These are phyloP conservation scores for Phytophthora pistaciae DNA, from an alignment of 352 stramenopile genomes.

Conservation along the genomic window DNA sequence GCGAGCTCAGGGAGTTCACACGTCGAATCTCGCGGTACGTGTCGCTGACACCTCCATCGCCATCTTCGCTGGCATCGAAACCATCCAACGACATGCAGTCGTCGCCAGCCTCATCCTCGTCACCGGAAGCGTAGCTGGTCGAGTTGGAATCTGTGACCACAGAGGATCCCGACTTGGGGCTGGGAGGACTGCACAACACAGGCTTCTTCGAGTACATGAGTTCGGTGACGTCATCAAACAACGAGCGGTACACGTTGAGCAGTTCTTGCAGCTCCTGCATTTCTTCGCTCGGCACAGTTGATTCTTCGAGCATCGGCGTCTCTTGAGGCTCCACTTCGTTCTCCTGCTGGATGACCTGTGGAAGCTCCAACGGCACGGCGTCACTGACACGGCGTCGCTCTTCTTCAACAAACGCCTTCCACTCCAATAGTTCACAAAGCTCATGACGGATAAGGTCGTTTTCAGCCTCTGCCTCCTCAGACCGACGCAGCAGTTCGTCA, in stretches of 20 bases:
- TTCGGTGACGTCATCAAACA: constrained; percentile 71
- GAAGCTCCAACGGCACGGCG: constrained; percentile 21
- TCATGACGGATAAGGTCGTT: constrained; percentile 78
- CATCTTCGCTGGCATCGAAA: constrained; percentile 46
- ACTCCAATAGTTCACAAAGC: constrained; percentile 77
- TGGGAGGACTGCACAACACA: constrained; percentile 50
- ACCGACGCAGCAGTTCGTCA: constrained; percentile 35
- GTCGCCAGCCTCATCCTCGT: constrained; percentile 51
- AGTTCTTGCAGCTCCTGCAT: constrained; percentile 65
- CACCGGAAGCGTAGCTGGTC: constrained; percentile 65
- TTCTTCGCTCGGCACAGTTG: constrained; percentile 41
- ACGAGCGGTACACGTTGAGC: constrained; percentile 72
- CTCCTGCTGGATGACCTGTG: constrained; percentile 24
- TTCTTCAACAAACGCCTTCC: constrained; percentile 72
- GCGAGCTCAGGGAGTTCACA: constrained; percentile 60
- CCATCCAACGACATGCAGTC: constrained; percentile 46
- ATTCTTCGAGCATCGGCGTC: constrained; percentile 28
- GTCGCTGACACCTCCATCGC: constrained; percentile 38
- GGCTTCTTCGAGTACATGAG: constrained; percentile 65
- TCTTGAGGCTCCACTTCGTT: constrained; percentile 31
- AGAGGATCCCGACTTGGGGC: constrained; percentile 69
- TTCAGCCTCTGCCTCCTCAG: constrained; percentile 66
- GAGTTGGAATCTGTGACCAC: constrained; percentile 75
- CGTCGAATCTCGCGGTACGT: constrained; percentile 68
- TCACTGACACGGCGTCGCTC: constrained; percentile 50